A percentile compares a stretch with the other conserved stretches of the same genome.
Evolutionary conservation across 257 asterid species (phyloP).

Genomic region (Henckelia pumila): DNA sequence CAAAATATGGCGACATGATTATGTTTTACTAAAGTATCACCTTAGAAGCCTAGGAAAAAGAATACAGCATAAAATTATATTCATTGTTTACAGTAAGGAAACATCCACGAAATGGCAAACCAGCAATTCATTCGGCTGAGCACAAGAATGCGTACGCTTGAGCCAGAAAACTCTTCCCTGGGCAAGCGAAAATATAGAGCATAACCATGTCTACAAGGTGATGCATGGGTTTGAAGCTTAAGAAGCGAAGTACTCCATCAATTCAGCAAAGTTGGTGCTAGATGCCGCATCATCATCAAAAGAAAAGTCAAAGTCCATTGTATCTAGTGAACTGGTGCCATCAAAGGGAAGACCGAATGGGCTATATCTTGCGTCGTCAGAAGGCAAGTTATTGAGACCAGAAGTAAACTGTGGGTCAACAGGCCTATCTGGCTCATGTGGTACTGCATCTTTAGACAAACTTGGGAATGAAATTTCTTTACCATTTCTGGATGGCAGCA

Average conservation of each 20-base stretch:
- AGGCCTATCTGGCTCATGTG: constrained; percentile 25
- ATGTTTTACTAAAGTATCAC: background rate
- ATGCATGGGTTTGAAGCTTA: background rate
- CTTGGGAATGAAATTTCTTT: constrained; percentile 17
- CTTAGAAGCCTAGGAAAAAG: background rate
- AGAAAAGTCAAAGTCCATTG: background rate
- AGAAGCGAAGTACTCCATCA: background rate
- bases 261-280: background rate
- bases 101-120: background rate
- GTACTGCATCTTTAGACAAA: constrained; percentile 28
- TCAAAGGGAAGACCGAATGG: constrained; percentile 21
- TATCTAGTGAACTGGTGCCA: constrained; percentile 3
- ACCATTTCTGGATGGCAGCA: constrained; percentile 21
- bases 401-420: constrained; percentile 28
- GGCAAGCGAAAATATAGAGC: background rate
- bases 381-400: constrained; percentile 22
- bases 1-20: background rate
- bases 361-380: constrained; percentile 4
- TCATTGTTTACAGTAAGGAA: background rate
- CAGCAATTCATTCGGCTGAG: background rate
- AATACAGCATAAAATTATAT: too few species aligned
- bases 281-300: background rate
- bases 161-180: background rate
- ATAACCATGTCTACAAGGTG: background rate
- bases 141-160: background rate